Evolutionary conservation across 1,284 basidiomycete species (phyloP).

Genomic region (Microbotryomycetes sp.): DNA sequence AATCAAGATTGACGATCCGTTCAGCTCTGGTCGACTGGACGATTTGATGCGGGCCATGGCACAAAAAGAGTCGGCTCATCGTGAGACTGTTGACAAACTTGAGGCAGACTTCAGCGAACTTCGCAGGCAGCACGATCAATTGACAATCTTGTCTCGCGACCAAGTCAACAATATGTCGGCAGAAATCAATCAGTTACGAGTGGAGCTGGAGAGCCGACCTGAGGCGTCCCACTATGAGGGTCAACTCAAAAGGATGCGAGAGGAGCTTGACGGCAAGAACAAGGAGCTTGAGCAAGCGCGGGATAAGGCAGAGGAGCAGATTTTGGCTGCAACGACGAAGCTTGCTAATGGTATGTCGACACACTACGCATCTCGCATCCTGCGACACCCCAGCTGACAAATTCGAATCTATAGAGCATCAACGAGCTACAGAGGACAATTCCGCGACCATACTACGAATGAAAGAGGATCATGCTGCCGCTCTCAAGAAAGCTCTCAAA

Average conservation of each 20-base stretch:
- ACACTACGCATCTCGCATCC: constrained; percentile 43
- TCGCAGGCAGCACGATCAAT: constrained; percentile 67
- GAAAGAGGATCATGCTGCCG: constrained; percentile 53
- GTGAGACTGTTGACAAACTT: constrained; percentile 65
- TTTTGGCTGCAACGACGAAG: constrained; percentile 50
- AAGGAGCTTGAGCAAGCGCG: constrained; percentile 53
- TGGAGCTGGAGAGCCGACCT: constrained; percentile 31
- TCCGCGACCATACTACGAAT: constrained; percentile 48
- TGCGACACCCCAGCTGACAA: constrained; percentile 50
- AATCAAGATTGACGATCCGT: constrained; percentile 17
- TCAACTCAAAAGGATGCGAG: constrained; percentile 42
- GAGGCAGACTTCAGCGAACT: constrained; percentile 60
- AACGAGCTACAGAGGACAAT: constrained; percentile 16
- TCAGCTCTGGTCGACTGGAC: constrained; percentile 58
- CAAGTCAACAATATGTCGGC: constrained; percentile 77
- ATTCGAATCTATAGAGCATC: constrained; percentile 12
- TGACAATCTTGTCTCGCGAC: constrained; percentile 68
- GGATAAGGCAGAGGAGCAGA: constrained; percentile 49
- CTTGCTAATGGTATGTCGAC: constrained; percentile 22
- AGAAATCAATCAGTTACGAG: constrained; percentile 65
- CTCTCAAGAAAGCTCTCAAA: constrained; percentile 57
- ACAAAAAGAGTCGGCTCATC: constrained; percentile 80
- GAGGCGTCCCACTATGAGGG: constrained; percentile 13
- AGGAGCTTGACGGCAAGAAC: constrained; percentile 47
- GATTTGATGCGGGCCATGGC: constrained; percentile 91